Percentiles rank a stretch among this genome's conserved stretches.
phyloP scores from a whole-genome alignment of 352 stramenopile species.

The Phytopythium litorale region DNA sequence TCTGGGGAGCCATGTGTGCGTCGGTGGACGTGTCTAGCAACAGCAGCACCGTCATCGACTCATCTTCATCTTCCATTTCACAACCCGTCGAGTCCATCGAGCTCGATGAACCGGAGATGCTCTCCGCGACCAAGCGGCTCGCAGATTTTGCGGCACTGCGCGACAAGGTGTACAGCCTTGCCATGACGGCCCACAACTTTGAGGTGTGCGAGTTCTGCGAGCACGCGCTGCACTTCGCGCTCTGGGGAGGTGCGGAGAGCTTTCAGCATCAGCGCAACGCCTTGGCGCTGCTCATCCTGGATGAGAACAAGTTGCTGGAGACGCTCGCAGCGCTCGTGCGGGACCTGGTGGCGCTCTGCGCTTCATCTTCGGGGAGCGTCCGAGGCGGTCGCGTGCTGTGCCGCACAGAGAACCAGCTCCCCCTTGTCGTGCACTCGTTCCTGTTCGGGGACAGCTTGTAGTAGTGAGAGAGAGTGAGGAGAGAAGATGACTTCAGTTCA shows the following conservation, averaged over 20 bases:
- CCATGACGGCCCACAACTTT: slow-evolving; percentile 6
- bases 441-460: slow-evolving; percentile 1
- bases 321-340: slow-evolving; percentile 5
- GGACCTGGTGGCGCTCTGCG: slow-evolving; percentile 2
- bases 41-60: background rate
- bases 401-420: slow-evolving; percentile 1
- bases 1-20: background rate
- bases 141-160: slow-evolving; percentile 2
- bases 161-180: slow-evolving; percentile 5
- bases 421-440: background rate
- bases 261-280: slow-evolving; percentile 3
- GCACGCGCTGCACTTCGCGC: background rate
- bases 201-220: slow-evolving; percentile 9
- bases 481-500: background rate
- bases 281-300: slow-evolving; percentile 2
- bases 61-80: background rate
- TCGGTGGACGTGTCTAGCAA: background rate
- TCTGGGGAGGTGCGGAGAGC: slow-evolving; percentile 1
- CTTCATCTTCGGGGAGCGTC: background rate
- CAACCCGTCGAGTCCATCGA: background rate
- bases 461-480: background rate
- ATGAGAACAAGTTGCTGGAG: slow-evolving; percentile 7
- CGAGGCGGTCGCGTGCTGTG: background rate
- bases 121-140: background rate
- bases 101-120: background rate